Base-by-base conservation (phyloP, 805 yeast genomes). In the Dipodascopsis tothii region DNA sequence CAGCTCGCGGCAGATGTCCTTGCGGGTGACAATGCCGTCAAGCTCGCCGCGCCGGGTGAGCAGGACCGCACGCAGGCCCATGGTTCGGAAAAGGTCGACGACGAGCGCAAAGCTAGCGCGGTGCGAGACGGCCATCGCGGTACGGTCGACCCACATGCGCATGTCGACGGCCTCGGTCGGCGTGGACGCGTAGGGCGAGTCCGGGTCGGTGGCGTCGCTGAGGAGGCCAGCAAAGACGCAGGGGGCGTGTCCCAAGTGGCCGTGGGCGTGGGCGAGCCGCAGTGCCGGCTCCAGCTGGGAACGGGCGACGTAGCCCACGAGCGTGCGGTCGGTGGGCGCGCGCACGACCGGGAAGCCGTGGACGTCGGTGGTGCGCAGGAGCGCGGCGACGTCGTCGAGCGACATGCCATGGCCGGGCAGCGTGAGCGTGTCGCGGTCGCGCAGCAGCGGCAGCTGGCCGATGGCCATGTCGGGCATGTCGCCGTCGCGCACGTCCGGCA, bases 291-390 rank as follows among this genome's bases (percentile, higher is more conserved):
- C 44, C 19, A 75, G 49, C 23, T 70, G 74, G 28, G 56, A 58
- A 3, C 67, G 46, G 1, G 72, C 57, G 3, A 75, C 52, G 61
- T 67, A 71, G 1, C 80, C 80, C 2, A 66, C 34, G 2, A 75
- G 49, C 2, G 52, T 59, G 21, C 57, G 67, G 38, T 58, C 64
- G 11, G 51, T 51, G 37, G 52, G 56, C 40, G 62, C 65, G 41
- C 59, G 60, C 54, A 74, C 62, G 6, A 69, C 67, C 5, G 77
- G 81, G 51, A 67, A 67, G 7, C 73, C 80, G 39, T 62, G 60
- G 41, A 39, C 59, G 1, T 57, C 44, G 25, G 54, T 38, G 3
- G 46, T 40, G 0, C 45, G 41, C 2, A 57, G 23, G 4, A 62
- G 21, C 1, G 39, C n/a, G 21, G 54, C 48, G 20, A 72, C 37